Base-by-base conservation (phyloP, 2,329 filamentous ascomycete species). In the Fusarium pininemorale region DNA sequence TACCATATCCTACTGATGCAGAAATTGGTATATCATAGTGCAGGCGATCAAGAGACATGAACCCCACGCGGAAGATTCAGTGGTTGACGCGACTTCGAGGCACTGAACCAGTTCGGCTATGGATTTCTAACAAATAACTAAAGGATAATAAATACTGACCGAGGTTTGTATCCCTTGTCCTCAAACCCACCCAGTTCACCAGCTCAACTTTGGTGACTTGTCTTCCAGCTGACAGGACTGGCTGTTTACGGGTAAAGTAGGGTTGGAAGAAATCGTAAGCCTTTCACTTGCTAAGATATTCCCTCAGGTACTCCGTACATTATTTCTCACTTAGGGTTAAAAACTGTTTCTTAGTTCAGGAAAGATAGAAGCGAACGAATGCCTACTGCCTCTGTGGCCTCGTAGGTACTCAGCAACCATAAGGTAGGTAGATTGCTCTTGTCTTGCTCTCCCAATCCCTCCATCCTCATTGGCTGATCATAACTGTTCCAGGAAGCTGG, bases 391-490 rank as follows among this genome's bases (percentile, higher is more conserved):
- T 63, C 39, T 58, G 30, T 38, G 37, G 32, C 45, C 32, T 42
- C 24, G 47, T 56, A 48, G 39, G n/a, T 47, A 59, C 14, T 39
- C 26, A 54, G 16, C 59, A 53, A 70, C 47, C 59, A 57, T 28
- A 26, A 26, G 24, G 24, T 26, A 44, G 14, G 22, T 15, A 62
- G 48, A 39, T 42, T 35, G 38, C 48, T 65, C 54, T 26, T 39
- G 32, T 24, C 26, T 62, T 44, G 28, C 63, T 60, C 61, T 50
- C 53, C 24, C 63, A 63, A 66, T 73, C 51, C 41, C 39, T n/a
- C n/a, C 7, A 20, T n/a, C 22, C 30, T 66, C 22, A 74, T 77
- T 77, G 66, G 75, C 50, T 44, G 54, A 42, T 20, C 12, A 35
- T 18, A 24, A 26, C 22, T 26, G 28, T 54, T 58, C 54, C 57